Percentiles rank a stretch among this genome's conserved stretches.
Conservation (phyloP, 1,139 yeast genomes). For the Pichia sp. region DNA sequence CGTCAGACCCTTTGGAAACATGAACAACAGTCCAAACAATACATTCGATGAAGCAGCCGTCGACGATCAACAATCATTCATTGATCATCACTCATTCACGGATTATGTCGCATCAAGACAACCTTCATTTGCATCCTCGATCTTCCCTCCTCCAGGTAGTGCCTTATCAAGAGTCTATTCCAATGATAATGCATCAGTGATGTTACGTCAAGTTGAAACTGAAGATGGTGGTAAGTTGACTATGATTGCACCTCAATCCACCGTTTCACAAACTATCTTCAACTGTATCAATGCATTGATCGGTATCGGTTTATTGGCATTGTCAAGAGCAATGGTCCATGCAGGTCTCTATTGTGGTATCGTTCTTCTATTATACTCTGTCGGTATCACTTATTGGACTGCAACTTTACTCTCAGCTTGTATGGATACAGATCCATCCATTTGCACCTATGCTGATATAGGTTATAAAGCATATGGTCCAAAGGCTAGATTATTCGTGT, state of each 20-base stretch:
- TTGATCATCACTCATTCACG: constrained; percentile 28
- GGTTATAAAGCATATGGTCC: constrained; percentile 38
- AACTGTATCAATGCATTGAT: constrained; percentile 83
- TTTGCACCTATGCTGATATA: constrained; percentile 86
- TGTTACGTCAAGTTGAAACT: constrained; percentile 59
- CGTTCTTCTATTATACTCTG: constrained; percentile 51
- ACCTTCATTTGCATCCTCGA: constrained; percentile 20
- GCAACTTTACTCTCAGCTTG: constrained; percentile 65
- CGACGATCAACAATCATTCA: constrained; percentile 33
- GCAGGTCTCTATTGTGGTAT: constrained; percentile 82
- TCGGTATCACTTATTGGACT: constrained; percentile 63
- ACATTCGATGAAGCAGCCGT: constrained; percentile 36
- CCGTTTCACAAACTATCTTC: constrained; percentile 86
- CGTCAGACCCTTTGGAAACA: constrained; percentile 23
- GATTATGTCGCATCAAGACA: constrained; percentile 24
- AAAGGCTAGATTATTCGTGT: constrained; percentile 60
- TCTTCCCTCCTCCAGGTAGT: constrained; percentile 21
- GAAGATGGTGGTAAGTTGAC: constrained; percentile 73
- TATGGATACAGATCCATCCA: constrained; percentile 80
- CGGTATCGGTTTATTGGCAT: constrained; percentile 83
- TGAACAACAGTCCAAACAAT: constrained; percentile 26
- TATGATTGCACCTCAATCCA: constrained; percentile 83
- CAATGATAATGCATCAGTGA: constrained; percentile 28
- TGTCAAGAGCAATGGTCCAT: constrained; percentile 76
- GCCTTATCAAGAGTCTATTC: constrained; percentile 23